Base-by-base conservation (phyloP, 257 asterid genomes). In the Osmanthus fragrans region DNA sequence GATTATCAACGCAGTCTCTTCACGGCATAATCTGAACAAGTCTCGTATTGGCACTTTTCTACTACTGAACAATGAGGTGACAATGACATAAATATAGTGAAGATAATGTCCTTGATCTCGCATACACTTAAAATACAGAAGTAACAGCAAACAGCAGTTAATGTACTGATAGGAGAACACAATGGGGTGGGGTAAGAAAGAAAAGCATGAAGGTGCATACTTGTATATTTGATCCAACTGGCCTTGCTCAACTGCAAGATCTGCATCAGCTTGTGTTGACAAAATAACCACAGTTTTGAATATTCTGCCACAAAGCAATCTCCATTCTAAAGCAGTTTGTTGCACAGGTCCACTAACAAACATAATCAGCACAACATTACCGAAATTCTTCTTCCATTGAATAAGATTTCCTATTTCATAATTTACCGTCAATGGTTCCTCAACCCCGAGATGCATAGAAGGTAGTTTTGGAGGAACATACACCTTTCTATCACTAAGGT, bases 241-340 rank as follows among this genome's bases (percentile, higher is more conserved):
- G 67, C 91, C 92, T 83, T 82, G 79, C 70, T 85, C 92, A 69
- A 89, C 86, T 56, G 86, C 88, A 81, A 90, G 93, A 79, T 90
- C 96, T 21, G 79, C 83, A 81, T 90, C 85, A 82, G 82, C 86
- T 84, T 82, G 76, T 40, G 75, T 64, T 19, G 96, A 87, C 83
- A 90, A 81, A 81, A 90, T 87, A 73, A 90, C 87, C 5, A 89
- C 93, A 1, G 96, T 86, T 78, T 87, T 90, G 79, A 90, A 90
- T 73, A 90, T 85, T 84, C 96, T 86, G 19, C 96, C 96, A 73
- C 89, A 89, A 6, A 90, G 86, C 87, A 90, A 80, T 77, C 93
- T 90, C 96, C 96, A 90, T 47, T 90, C 93, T 73, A 90, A 80
- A 40, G 92, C 92, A 80, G 96, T 90, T 42, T 89, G 92, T 84